Evolutionary conservation across 2,329 filamentous ascomycete species (phyloP), one percentile per base, ranked within the genome.

Genomic region (Amauroascus niger): DNA sequence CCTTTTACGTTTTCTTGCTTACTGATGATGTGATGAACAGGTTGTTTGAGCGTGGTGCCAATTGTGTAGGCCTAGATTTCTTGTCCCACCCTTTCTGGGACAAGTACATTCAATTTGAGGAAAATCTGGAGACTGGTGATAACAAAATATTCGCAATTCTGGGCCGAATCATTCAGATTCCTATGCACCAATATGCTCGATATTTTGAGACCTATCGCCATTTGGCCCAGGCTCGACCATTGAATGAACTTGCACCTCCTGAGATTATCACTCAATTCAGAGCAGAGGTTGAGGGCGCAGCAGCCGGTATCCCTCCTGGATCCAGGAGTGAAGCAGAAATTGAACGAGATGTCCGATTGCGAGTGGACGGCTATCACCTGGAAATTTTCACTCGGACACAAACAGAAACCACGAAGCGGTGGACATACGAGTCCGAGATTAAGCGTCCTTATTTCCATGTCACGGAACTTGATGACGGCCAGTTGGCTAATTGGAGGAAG

Each of bases 371-470:
- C 52, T 79, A 86, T 68, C 89, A 91, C 67, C 83, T 91, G 57
- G 85, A 93, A 55, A 77, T 84, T 35, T 96, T 95, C 69, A 79
- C 82, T 28, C 79, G 77, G 54, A 95, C 88, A 1, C 89, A 96
- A 65, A 79, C 81, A 6, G 91, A 97, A 71, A 93, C 89, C 0
- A 88, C 83, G 0, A 95, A 93, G 71, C 83, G 93, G 58, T 97
- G 91, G 90, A 89, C 87, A 0, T 97, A 88, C 62, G 93, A 98
- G 67, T 86, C 88, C 0, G 88, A 94, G 68, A 87, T 97, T 64
- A 97, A 96, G 74, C 83, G 93, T 1, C 89, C 89, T 0, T 98
- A 97, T 68, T 98, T 96, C 73, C 91, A 96, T 65, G 88, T 96
- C 28, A 95, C 88, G 0, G 88, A 95, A 65, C 78, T 98, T 7